Percentiles rank a stretch among this genome's conserved stretches.
Conservation (phyloP, 495 filamentous ascomycete genomes). For the Aspergillus egyptiacus region DNA sequence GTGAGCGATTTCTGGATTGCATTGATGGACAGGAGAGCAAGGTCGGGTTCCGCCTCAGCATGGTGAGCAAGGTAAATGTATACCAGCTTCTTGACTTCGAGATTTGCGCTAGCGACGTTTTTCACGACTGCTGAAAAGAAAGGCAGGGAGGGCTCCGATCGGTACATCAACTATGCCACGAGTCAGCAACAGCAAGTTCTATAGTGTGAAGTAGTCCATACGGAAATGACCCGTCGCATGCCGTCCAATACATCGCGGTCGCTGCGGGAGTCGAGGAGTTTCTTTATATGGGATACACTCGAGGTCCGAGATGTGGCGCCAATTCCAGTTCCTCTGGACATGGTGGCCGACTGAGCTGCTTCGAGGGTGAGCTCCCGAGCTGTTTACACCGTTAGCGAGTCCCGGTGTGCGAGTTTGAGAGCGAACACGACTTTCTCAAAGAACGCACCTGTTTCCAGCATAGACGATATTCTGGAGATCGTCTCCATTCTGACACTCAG, state of each 20-base stretch:
- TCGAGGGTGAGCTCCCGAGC: constrained; percentile 95
- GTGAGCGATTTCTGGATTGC: constrained; percentile 96
- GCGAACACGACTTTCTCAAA: not conserved
- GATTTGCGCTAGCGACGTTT: constrained; percentile 83
- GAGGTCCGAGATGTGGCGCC: constrained; percentile 41
- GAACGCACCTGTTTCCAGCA: constrained; percentile 81
- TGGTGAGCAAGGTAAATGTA: constrained; percentile 96
- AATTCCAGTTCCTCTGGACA: constrained; percentile 35
- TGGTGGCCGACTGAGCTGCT: constrained; percentile 76
- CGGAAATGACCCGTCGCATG: constrained; percentile 80
- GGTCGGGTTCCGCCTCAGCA: constrained; percentile 90
- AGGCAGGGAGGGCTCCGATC: constrained; percentile 69
- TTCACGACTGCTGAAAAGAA: constrained; percentile 96
- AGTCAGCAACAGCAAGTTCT: constrained; percentile 19
- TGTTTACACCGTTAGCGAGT: constrained; percentile 34
- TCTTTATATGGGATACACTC: constrained; percentile 69
- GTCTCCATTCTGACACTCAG: constrained; percentile 74
- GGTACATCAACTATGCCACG: constrained; percentile 77
- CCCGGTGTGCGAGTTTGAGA: not conserved
- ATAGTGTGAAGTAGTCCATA: constrained; percentile 39
- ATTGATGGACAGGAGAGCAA: constrained; percentile 93
- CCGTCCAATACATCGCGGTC: constrained; percentile 92
- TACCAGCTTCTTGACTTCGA: constrained; percentile 95
- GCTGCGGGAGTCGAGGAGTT: constrained; percentile 87
- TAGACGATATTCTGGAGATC: constrained; percentile 84